Conservation (phyloP, 345 rosid genomes). For the Citrus inodora region DNA sequence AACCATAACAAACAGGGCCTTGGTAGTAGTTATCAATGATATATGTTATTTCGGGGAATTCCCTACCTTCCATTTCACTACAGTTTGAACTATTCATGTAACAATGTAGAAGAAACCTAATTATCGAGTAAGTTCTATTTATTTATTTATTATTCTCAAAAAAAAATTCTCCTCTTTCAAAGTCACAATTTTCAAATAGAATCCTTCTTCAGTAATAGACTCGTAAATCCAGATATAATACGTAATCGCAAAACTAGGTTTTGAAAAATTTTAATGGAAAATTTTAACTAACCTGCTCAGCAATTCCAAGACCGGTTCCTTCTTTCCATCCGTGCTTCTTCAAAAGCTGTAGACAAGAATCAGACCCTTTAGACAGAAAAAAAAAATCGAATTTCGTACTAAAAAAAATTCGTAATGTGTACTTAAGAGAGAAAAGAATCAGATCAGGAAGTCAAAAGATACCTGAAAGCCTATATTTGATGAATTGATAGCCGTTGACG, state of each 20-base stretch:
- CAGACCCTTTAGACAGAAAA: neutral
- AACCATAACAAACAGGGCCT: too few species aligned
- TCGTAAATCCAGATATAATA: neutral
- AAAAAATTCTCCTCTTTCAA: too few species aligned
- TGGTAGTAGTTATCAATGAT: neutral
- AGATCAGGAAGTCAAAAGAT: neutral
- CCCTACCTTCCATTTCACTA: neutral
- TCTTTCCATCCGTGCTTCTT: constrained; percentile 98
- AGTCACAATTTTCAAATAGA: neutral
- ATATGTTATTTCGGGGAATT: neutral
- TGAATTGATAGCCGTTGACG: constrained; percentile 49
- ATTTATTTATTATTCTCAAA: neutral
- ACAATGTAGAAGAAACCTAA: neutral
- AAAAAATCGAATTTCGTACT: neutral
- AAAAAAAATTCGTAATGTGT: neutral
- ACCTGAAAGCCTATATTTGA: constrained; percentile 84
- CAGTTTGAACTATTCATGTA: neutral
- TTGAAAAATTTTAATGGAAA: neutral
- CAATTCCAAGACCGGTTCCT: constrained; percentile 82
- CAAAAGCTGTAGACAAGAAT: constrained; percentile 49
- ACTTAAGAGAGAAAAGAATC: neutral
- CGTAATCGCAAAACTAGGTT: neutral
- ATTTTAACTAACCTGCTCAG: constrained; percentile 55
- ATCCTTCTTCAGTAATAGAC: neutral
- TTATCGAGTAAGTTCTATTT: neutral